Conservation (phyloP, 2,329 filamentous ascomycete genomes). For the Paramyrothecium roridum region DNA sequence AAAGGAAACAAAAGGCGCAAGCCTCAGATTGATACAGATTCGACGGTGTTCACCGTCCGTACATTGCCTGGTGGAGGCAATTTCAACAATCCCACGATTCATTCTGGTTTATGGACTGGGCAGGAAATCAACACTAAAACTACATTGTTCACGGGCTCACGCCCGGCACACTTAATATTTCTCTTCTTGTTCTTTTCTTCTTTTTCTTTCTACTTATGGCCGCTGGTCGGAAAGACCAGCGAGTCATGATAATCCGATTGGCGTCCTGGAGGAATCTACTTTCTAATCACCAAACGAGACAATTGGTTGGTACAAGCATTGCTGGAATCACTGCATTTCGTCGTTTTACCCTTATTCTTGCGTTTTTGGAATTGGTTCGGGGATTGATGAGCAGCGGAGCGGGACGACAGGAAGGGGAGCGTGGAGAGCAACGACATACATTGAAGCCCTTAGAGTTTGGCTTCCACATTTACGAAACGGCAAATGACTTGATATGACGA, state of each 20-base stretch:
- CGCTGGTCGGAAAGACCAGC: slow-evolving; percentile 20
- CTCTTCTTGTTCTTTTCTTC: slow-evolving; percentile 1
- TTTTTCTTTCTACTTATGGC: slow-evolving; percentile 6
- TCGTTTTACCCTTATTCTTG: no score
- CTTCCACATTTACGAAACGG: neutral
- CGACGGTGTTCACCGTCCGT: no score
- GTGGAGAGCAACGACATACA: no score
- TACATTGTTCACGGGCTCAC: slow-evolving; percentile 10
- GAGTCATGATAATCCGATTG: slow-evolving; percentile 10
- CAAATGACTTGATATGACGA: slow-evolving; percentile 3
- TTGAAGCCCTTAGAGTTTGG: neutral
- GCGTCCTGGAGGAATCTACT: neutral
- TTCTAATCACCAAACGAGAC: neutral
- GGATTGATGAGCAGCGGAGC: no score
- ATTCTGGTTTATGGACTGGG: neutral
- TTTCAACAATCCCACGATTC: neutral
- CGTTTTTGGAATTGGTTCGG: no score
- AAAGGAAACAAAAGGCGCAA: slow-evolving; percentile 5
- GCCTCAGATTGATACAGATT: neutral
- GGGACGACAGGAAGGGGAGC: no score
- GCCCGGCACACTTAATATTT: neutral
- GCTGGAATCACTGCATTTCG: neutral
- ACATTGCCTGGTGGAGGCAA: no score
- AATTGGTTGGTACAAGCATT: neutral
- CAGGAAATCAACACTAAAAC: neutral